Base-by-base conservation (phyloP, 306 rosid genomes). In the Cucurbita ficifolia region DNA sequence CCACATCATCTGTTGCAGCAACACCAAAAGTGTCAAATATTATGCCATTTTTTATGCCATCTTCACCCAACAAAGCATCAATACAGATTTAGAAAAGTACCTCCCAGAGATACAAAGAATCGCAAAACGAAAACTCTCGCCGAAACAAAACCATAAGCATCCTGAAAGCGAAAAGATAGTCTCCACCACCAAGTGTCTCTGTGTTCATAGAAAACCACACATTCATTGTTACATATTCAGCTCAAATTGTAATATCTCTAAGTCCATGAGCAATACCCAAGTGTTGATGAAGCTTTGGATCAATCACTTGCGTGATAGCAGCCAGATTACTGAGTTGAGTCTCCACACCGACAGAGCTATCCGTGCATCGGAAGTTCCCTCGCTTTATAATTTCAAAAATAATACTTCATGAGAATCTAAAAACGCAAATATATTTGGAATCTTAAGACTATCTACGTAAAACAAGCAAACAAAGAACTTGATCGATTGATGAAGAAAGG, bases 121-220 rank as follows among this genome's bases (percentile, higher is more conserved):
- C 99, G 76, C 99, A 89, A 75, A 95, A 95, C 38, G 99, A 95
- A 84, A 95, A 95, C 70, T 95, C 99, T 76, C 99, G 92, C 46
- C 99, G 97, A 77, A 95, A 95, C 81, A 86, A 78, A 84, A 95
- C 99, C 99, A 95, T 95, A 56, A 95, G 96, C 99, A 95, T 95
- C 89, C 99, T 96, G 84, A 95, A 89, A 64, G 99, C 99, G 46
- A 95, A 95, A 63, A 95, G 79, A 84, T 91, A 95, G 76, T 89
- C 96, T 51, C 99, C 99, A 80, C 99, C 99, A 43, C 99, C 99
- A 22, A 95, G 88, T 75, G 84, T 82, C 86, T 95, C 99, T 95
- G 97, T 61, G 67, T 68, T 68, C 83, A 62, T 77, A 81, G 2
- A 56, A 80, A 81, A 18, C 33, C 65, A 59, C 22, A 69, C 56